These are phyloP conservation scores for Sporothrix luriei DNA, from an alignment of 2,329 filamentous ascomycete genomes.

Conservation along the genomic window DNA sequence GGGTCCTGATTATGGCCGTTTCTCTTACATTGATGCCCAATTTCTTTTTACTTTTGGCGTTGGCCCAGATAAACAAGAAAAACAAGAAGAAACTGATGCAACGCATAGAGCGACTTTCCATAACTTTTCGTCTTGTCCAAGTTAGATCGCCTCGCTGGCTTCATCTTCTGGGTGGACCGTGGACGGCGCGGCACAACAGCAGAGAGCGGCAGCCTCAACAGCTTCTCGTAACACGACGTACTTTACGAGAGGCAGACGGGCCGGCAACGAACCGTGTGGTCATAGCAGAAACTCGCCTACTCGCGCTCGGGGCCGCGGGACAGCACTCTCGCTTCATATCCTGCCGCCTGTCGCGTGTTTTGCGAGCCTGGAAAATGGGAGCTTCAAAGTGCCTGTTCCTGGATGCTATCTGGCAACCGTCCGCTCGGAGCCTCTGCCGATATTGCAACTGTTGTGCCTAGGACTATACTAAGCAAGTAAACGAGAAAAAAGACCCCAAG, in stretches of 20 bases:
- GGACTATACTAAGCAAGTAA: background rate
- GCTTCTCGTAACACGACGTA: too few relatives aligned
- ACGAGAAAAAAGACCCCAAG: background rate
- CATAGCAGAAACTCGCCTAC: background rate
- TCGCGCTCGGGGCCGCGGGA: constrained; percentile 14
- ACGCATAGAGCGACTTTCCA: background rate
- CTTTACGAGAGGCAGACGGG: background rate
- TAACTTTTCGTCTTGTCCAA: background rate
- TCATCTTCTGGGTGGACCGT: background rate
- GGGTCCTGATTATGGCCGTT: background rate
- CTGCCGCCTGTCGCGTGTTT: background rate
- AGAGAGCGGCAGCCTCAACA: background rate
- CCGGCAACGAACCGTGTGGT: background rate
- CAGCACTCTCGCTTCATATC: background rate
- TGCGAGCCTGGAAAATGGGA: constrained; percentile 18
- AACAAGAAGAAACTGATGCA: background rate
- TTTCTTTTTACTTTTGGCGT: background rate
- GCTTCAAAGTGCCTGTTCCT: background rate
- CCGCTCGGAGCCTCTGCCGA: constrained; percentile 14
- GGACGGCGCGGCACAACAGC: background rate
- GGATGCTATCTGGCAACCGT: constrained; percentile 1
- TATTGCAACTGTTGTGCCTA: background rate
- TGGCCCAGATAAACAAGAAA: background rate
- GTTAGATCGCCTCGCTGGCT: background rate
- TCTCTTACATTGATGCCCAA: background rate